Conservation (phyloP, 768 basidiomycete genomes). For the Lactarius akahatsu region DNA sequence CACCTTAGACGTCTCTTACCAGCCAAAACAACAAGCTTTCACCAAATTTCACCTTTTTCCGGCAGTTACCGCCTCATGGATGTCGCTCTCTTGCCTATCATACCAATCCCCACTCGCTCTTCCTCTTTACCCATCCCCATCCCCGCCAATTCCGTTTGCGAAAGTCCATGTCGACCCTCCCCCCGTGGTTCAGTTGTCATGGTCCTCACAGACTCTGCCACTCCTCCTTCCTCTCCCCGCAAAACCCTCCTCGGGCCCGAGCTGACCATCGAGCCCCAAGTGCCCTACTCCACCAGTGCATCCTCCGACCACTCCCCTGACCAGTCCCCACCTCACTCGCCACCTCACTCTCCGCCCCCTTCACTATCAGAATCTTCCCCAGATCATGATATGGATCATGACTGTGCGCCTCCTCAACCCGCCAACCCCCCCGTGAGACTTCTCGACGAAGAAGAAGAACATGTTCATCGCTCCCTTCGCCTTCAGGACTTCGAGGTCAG, state of each 20-base stretch:
- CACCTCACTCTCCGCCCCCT: conserved; percentile 20
- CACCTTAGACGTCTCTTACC: background rate
- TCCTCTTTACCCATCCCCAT: conserved; percentile 26
- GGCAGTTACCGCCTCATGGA: conserved; percentile 23
- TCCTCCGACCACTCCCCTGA: conserved; percentile 13
- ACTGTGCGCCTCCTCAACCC: conserved; percentile 26
- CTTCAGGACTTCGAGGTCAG: conserved; percentile 80
- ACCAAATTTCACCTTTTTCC: background rate
- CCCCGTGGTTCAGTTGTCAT: conserved; percentile 25
- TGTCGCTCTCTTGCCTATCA: conserved; percentile 15
- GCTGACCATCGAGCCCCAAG: conserved; percentile 17
- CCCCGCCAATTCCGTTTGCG: conserved; percentile 4
- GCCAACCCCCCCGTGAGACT: conserved; percentile 50
- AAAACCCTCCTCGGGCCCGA: conserved; percentile 15
- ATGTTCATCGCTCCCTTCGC: conserved; percentile 56
- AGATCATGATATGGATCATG: conserved; percentile 25
- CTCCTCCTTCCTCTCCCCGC: conserved; percentile 23
- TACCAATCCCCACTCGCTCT: conserved; percentile 22
- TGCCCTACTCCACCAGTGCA: conserved; percentile 3
- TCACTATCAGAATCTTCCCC: conserved; percentile 13
- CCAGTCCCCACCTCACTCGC: conserved; percentile 18
- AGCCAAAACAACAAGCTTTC: conserved; percentile 2
- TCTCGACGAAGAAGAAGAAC: conserved; percentile 70
- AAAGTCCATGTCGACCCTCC: conserved; percentile 14
- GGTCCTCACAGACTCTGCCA: conserved; percentile 25